A percentile compares a stretch with the other conserved stretches of the same genome.
These are phyloP conservation scores for Delonix regia DNA, from an alignment of 306 rosid species.

Conservation along the genomic window DNA sequence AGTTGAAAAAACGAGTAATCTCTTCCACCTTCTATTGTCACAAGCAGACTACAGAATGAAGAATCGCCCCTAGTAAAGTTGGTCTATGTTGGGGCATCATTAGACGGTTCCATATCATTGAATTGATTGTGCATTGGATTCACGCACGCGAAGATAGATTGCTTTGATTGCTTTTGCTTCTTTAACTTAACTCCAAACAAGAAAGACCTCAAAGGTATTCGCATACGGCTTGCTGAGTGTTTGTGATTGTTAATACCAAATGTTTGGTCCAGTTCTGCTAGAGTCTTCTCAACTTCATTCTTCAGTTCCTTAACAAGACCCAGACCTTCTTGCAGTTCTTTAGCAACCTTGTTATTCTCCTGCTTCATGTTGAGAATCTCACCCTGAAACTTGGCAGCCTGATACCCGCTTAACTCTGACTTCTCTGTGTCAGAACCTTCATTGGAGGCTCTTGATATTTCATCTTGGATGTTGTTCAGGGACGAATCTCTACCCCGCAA, in stretches of 20 bases:
- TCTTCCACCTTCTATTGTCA: conserved; percentile 15
- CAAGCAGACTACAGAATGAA: conserved; percentile 9
- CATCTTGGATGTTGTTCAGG: conserved; percentile 64
- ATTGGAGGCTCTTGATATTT: conserved; percentile 55
- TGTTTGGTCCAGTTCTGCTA: conserved; percentile 60
- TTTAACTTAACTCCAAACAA: conserved; percentile 88
- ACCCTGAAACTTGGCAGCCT: conserved; percentile 89
- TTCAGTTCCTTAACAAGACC: conserved; percentile 66
- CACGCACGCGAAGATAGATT: conserved; percentile 60
- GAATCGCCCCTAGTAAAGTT: conserved; percentile 14
- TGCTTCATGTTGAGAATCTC: conserved; percentile 90
- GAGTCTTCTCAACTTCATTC: conserved; percentile 66
- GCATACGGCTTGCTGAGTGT: conserved; percentile 39
- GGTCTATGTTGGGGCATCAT: conserved; percentile 34
- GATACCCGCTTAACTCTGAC: conserved; percentile 53
- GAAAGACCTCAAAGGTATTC: conserved; percentile 89
- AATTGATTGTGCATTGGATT: conserved; percentile 63
- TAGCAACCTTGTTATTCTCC: conserved; percentile 71
- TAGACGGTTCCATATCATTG: conserved; percentile 40
- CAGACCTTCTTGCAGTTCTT: conserved; percentile 73
- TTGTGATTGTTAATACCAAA: conserved; percentile 49
- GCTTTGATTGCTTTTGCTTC: conserved; percentile 66
- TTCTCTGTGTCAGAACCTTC: conserved; percentile 29
- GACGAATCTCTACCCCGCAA: conserved; percentile 61
- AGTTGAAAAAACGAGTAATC: conserved; percentile 9